Evolutionary conservation across 768 basidiomycete genomes (phyloP), one percentile per base, ranked within the genome.

Genomic region (Suillus subalutaceus): DNA sequence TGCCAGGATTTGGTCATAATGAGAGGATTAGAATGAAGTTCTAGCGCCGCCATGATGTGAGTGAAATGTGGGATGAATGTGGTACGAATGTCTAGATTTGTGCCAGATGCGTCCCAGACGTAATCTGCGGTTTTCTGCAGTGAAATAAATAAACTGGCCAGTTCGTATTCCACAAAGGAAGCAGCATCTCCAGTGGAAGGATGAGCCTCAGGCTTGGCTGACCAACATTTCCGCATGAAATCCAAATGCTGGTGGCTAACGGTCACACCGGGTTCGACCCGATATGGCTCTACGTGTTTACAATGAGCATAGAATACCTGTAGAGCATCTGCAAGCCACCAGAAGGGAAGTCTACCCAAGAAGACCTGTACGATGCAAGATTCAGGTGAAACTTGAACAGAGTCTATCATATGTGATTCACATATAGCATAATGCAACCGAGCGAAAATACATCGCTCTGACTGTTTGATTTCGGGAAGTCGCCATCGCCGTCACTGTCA

Each of bases 141-240:
- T 26, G 26, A 26, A 26, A 26, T 26, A 26, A 26, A 26, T 26
- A 26, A 26, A 26, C 26, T 26, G 26, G 26, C 26, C 26, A 26
- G 26, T 26, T 26, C 26, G 2, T 26, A 26, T 3, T 58, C n/a
- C 2, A 58, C 23, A 40, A 58, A 58, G 38, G 57, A 58, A 26
- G 57, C 15, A 26, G 38, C 57, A 40, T 58, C 23, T 15, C 8
- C 15, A 26, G 16, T 58, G 8, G 57, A 26, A 40, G 57, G 57
- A 23, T 38, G 57, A 6, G 5, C 3, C 23, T 26, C 15, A 26
- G 57, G 57, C 23, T 58, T 26, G 9, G n/a, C 3, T n/a, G 38
- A 58, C 57, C 57, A 58, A 40, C 57, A 58, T 23, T 16, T 26
- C 23, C 38, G 38, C 57, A 58, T 58, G 20, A 58, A 58, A 9